phyloP scores from a whole-genome alignment of 139 green algal species.

The Mychonastes homosphaera region DNA sequence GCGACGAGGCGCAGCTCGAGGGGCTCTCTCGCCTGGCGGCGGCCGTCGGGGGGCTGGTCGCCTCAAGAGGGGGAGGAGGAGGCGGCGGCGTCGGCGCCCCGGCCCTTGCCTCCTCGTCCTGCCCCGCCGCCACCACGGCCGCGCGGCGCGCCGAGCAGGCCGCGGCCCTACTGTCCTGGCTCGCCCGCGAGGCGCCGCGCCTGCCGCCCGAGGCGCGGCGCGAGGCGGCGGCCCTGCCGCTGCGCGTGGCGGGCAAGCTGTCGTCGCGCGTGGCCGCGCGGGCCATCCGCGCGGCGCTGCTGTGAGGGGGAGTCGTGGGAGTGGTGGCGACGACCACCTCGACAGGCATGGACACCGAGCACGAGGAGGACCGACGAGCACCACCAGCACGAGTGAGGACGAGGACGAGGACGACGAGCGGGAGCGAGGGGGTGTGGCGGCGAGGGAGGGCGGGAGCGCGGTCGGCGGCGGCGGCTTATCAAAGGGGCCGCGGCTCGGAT shows the following conservation, averaged over 20 bases:
- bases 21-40: neutral
- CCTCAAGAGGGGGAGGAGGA: neutral
- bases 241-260: constrained; percentile 23
- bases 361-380: too few species aligned
- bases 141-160: constrained; percentile 13
- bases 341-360: too few species aligned
- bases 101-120: neutral
- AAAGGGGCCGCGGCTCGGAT: too few species aligned
- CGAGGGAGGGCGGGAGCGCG: too few species aligned
- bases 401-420: too few species aligned
- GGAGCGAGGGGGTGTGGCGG: too few species aligned
- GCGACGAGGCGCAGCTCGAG: neutral
- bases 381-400: too few species aligned
- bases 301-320: too few species aligned
- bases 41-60: neutral
- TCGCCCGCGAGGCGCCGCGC: constrained; percentile 24
- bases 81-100: neutral
- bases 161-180: constrained; percentile 28
- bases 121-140: neutral
- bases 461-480: too few species aligned
- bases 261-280: constrained; percentile 23
- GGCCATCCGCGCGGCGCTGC: constrained; percentile 15
- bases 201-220: constrained; percentile 21
- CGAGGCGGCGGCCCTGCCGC: constrained; percentile 30
- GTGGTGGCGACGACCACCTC: too few species aligned